phyloP scores from a whole-genome alignment of 306 rosid genomes.

The Cucumis cinereus region DNA sequence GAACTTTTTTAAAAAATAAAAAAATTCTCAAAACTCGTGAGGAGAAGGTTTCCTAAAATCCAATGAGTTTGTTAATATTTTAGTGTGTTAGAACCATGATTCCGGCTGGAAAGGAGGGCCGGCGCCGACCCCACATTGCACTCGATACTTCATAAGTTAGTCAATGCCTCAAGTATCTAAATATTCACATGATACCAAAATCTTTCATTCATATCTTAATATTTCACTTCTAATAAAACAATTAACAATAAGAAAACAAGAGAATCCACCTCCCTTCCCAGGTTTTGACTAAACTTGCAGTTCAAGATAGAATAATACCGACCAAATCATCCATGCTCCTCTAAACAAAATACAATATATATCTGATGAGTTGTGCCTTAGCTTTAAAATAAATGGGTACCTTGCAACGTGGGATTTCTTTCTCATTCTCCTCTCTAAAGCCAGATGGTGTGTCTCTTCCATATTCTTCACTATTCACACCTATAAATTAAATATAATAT shows the following conservation, averaged over 20 bases:
- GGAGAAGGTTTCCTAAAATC: not conserved
- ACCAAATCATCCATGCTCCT: constrained; percentile 27
- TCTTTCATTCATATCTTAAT: not conserved
- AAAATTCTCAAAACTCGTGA: not conserved
- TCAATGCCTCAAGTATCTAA: not conserved
- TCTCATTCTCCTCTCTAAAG: not conserved
- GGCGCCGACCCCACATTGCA: constrained; percentile 54
- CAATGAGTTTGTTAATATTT: not conserved
- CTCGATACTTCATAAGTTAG: not conserved
- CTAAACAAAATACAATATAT: constrained; percentile 9
- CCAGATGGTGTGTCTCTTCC: not conserved
- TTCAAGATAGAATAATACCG: constrained; percentile 16
- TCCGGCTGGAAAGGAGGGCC: constrained; percentile 29
- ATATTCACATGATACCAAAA: constrained; percentile 1
- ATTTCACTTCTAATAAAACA: not conserved
- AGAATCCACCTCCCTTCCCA: constrained; percentile 8
- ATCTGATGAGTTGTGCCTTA: constrained; percentile 16
- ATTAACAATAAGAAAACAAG: not conserved
- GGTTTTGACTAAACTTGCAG: constrained; percentile 8
- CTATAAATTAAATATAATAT: not conserved
- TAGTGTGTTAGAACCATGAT: constrained; percentile 12
- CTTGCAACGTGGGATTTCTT: constrained; percentile 4
- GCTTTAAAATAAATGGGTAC: constrained; percentile 4
- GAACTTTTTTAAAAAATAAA: not conserved
- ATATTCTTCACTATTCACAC: not conserved